Evolutionary conservation across 2,329 filamentous ascomycete genomes (phyloP), one percentile per base, ranked within the genome.

Genomic region (Didymellaceae sp.): DNA sequence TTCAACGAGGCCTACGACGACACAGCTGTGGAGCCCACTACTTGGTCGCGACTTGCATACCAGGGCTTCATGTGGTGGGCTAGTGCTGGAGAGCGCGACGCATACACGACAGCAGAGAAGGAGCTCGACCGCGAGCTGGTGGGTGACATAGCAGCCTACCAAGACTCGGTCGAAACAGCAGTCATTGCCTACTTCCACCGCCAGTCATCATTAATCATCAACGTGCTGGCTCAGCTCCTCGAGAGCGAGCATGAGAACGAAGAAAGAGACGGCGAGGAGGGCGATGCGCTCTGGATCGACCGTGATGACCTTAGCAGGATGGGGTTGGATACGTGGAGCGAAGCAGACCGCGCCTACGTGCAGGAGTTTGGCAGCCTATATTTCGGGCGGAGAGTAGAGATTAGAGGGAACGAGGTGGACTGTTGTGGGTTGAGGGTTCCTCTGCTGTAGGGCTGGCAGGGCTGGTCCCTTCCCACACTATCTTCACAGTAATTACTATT

Each of bases 41-140:
- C 81, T 0, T 87, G 84, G 90, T 80, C 87, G 0, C 85, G 87
- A 1, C 81, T 93, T 20, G 90, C 90, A 5, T 94, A 93, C 73
- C 85, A 83, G 45, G 86, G 88, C 18, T 92, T 93, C 76, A 90
- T 93, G 82, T 94, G 90, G 90, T 94, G 90, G 90, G 89, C 90
- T 2, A 90, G 87, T 13, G 89, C 90, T 0, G 90, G 89, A 50
- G 90, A 94, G 73, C 83, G 87, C 54, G 79, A 82, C 21, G 77
- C 78, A 10, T 80, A 78, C 40, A 74, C 80, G 8, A 76, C 78
- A 1, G 78, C 84, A 48, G 82, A 85, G 61, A 77, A 78, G 52
- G 78, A 82, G 45, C 76, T 79, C 21, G 78, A 80, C 50, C 70
- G 72, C 14, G 71, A 73, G 45, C 61, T 80, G 2, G 63, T 80